These are phyloP conservation scores for Tylopilus subfusipes DNA, from an alignment of 768 basidiomycete species.

Conservation along the genomic window DNA sequence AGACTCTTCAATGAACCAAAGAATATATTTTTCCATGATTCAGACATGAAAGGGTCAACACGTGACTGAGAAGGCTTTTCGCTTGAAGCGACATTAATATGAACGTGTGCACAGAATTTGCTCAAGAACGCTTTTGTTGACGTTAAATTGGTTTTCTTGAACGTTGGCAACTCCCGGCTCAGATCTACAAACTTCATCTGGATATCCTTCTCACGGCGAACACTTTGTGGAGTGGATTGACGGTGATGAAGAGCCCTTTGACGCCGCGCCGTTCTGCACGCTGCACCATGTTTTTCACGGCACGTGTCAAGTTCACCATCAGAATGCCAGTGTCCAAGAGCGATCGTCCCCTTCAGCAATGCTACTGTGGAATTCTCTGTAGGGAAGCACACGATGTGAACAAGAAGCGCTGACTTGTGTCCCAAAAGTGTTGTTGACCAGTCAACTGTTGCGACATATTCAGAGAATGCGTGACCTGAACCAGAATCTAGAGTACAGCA, in stretches of 20 bases:
- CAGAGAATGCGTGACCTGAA: slow-evolving; percentile 82
- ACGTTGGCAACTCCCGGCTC: slow-evolving; percentile 36
- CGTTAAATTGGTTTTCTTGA: slow-evolving; percentile 28
- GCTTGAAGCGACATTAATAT: slow-evolving; percentile 8
- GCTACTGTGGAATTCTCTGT: no score
- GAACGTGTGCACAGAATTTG: slow-evolving; percentile 38
- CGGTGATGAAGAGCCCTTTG: slow-evolving; percentile 90
- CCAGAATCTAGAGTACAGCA: slow-evolving; percentile 58
- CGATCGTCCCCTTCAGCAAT: no score
- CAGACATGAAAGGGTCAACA: slow-evolving; percentile 84
- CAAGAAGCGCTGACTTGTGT: slow-evolving; percentile 62
- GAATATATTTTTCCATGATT: slow-evolving; percentile 59
- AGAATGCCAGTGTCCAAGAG: slow-evolving; percentile 51
- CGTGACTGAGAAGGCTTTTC: slow-evolving; percentile 56
- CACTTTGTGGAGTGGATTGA: slow-evolving; percentile 93
- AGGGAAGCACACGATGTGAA: slow-evolving; percentile 42
- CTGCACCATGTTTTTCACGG: slow-evolving; percentile 73
- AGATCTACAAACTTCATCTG: slow-evolving; percentile 88
- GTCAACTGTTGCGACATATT: slow-evolving; percentile 77
- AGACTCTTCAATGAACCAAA: slow-evolving; percentile 70
- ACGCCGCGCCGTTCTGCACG: slow-evolving; percentile 86
- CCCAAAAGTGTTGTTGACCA: slow-evolving; percentile 83
- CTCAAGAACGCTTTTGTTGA: slow-evolving; percentile 77
- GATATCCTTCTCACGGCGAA: slow-evolving; percentile 92
- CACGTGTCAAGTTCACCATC: slow-evolving; percentile 86